A percentile compares a stretch with the other conserved stretches of the same genome.
These are phyloP conservation scores for Blastobotrys indianensis DNA, from an alignment of 1,139 yeast species.

Conservation along the genomic window DNA sequence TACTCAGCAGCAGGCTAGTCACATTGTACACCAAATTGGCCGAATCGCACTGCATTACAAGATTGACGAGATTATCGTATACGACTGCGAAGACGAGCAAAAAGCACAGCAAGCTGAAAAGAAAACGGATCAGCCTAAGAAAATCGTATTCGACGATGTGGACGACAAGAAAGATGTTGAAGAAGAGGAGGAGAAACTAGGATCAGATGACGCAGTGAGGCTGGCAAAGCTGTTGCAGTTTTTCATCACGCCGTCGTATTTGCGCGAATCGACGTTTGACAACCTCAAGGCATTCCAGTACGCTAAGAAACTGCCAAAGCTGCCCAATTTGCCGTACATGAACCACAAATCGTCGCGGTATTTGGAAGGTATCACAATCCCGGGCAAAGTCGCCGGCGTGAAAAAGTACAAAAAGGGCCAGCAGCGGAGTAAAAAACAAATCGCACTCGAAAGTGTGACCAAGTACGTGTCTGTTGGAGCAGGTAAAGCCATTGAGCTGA, in stretches of 20 bases:
- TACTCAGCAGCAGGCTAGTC: slow-evolving; percentile 67
- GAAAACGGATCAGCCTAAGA: slow-evolving; percentile 20
- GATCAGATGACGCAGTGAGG: slow-evolving; percentile 42
- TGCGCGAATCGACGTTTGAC: slow-evolving; percentile 59
- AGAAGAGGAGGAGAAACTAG: slow-evolving; percentile 16
- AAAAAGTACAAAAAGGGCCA: slow-evolving; percentile 31
- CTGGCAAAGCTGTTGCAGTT: slow-evolving; percentile 71
- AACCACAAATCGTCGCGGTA: slow-evolving; percentile 35
- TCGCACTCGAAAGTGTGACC: slow-evolving; percentile 39
- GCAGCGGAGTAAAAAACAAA: slow-evolving; percentile 28
- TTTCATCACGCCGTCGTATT: slow-evolving; percentile 82
- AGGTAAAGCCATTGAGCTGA: slow-evolving; percentile 49
- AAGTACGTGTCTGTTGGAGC: slow-evolving; percentile 73
- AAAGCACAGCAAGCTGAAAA: slow-evolving; percentile 30
- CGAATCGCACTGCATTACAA: slow-evolving; percentile 63
- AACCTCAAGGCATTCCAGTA: slow-evolving; percentile 47
- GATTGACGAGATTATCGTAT: slow-evolving; percentile 66
- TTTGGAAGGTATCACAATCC: slow-evolving; percentile 68
- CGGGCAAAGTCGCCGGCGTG: slow-evolving; percentile 45
- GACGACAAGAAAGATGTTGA: slow-evolving; percentile 14
- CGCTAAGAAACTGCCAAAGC: slow-evolving; percentile 66
- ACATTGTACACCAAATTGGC: slow-evolving; percentile 71
- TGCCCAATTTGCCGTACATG: slow-evolving; percentile 73
- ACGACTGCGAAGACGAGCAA: slow-evolving; percentile 32
- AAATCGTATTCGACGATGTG: slow-evolving; percentile 24